Conservation (phyloP, 352 stramenopile species). For the Elongisporangium anandrum region DNA sequence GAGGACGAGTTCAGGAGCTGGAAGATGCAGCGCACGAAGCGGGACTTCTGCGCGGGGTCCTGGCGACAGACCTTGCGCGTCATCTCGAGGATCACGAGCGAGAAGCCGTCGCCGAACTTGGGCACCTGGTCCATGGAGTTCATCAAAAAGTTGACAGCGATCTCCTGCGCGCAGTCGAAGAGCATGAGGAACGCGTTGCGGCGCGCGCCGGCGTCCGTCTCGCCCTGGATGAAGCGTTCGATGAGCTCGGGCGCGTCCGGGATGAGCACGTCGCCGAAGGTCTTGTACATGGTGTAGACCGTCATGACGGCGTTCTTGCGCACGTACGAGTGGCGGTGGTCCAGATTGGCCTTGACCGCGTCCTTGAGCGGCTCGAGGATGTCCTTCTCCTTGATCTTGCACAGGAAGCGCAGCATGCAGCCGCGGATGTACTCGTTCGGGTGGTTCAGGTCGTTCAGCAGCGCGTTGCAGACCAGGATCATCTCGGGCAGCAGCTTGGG, state of each 20-base stretch:
- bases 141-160: constrained; percentile 97
- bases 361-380: constrained; percentile 88
- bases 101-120: constrained; percentile 98
- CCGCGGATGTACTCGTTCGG: constrained; percentile 99
- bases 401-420: constrained; percentile 99
- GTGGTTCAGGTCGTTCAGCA: constrained; percentile 99
- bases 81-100: constrained; percentile 98
- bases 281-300: constrained; percentile 98
- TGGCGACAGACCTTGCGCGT: constrained; percentile 97
- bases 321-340: constrained; percentile 98
- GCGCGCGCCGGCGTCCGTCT: constrained; percentile 93
- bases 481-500: constrained; percentile 99
- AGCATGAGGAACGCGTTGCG: constrained; percentile 99
- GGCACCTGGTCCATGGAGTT: constrained; percentile 94
- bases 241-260: constrained; percentile 98
- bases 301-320: constrained; percentile 98
- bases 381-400: constrained; percentile 99
- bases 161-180: constrained; percentile 97
- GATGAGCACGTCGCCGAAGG: constrained; percentile 92
- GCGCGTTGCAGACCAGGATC: constrained; percentile 99
- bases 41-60: constrained; percentile 97
- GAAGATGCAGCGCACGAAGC: constrained; percentile 99
- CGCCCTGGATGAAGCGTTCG: constrained; percentile 90
- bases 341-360: constrained; percentile 95
- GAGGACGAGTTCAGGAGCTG: constrained; percentile 94